Conservation (phyloP, 805 yeast genomes). For the Saturnispora quitensis region DNA sequence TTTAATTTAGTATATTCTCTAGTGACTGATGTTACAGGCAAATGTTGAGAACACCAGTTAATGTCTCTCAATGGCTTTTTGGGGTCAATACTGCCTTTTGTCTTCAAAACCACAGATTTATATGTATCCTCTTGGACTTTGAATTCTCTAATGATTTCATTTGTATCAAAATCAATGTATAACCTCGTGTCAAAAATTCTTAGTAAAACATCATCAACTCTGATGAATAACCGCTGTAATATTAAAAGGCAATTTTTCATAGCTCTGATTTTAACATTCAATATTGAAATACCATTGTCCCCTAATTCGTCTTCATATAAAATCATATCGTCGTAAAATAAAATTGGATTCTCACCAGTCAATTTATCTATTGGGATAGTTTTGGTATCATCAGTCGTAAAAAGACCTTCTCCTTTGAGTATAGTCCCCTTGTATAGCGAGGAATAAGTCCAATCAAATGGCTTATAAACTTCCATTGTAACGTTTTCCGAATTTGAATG, state of each 20-base stretch:
- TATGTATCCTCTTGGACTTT: slow-evolving; percentile 58
- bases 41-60: slow-evolving; percentile 64
- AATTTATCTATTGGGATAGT: slow-evolving; percentile 65
- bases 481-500: slow-evolving; percentile 13
- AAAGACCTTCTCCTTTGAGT: slow-evolving; percentile 8
- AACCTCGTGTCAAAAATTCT: slow-evolving; percentile 79
- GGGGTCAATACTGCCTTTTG: slow-evolving; percentile 38
- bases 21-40: slow-evolving; percentile 19
- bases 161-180: slow-evolving; percentile 64
- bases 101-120: slow-evolving; percentile 32
- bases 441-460: slow-evolving; percentile 96
- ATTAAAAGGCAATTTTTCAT: slow-evolving; percentile 75
- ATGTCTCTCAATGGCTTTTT: slow-evolving; percentile 67
- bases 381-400: slow-evolving; percentile 21
- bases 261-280: slow-evolving; percentile 74
- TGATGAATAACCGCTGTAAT: slow-evolving; percentile 66
- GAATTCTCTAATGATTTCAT: slow-evolving; percentile 64
- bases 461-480: slow-evolving; percentile 57
- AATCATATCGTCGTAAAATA: slow-evolving; percentile 82
- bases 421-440: slow-evolving; percentile 65
- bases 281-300: slow-evolving; percentile 83
- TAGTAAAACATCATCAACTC: slow-evolving; percentile 86
- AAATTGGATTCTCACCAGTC: slow-evolving; percentile 65
- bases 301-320: slow-evolving; percentile 93
- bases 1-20: slow-evolving; percentile 18